A percentile compares a stretch with the other conserved stretches of the same genome.
These are phyloP conservation scores for Neurospora sp. DNA, from an alignment of 495 filamentous ascomycete species.

Conservation along the genomic window DNA sequence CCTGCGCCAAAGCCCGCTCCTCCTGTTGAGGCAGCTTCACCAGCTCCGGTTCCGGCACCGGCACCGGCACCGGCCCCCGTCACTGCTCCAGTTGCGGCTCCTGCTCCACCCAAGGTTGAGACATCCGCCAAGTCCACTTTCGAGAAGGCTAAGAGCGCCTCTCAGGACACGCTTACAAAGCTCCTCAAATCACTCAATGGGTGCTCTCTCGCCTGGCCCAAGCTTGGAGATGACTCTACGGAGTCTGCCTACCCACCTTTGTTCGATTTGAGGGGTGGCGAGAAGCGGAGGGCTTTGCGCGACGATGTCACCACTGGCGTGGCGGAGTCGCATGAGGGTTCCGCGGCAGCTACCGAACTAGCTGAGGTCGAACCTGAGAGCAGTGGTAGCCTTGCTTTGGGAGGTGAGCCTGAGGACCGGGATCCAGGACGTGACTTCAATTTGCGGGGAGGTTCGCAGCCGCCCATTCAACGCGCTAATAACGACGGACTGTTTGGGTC, in stretches of 20 bases:
- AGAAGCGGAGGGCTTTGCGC: conserved; percentile 61
- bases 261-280: conserved; percentile 69
- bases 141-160: conserved; percentile 9
- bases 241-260: conserved; percentile 51
- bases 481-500: conserved; percentile 44
- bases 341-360: conserved; percentile 23
- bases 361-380: conserved; percentile 54
- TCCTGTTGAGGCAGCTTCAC: background rate
- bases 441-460: conserved; percentile 50
- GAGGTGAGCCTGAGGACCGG: conserved; percentile 80
- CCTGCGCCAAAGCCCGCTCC: background rate
- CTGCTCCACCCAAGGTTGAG: background rate
- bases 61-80: conserved; percentile 3
- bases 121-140: conserved; percentile 1
- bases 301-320: conserved; percentile 55
- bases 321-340: conserved; percentile 48
- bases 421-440: conserved; percentile 43
- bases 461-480: conserved; percentile 59
- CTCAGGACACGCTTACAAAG: conserved; percentile 12
- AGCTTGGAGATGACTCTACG: conserved; percentile 16
- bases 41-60: background rate
- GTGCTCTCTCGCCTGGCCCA: conserved; percentile 19
- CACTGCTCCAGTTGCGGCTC: background rate
- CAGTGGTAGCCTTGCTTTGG: conserved; percentile 73
- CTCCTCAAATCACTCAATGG: conserved; percentile 26